Conservation (phyloP, 306 rosid species). For the Cucurbita pepo region DNA sequence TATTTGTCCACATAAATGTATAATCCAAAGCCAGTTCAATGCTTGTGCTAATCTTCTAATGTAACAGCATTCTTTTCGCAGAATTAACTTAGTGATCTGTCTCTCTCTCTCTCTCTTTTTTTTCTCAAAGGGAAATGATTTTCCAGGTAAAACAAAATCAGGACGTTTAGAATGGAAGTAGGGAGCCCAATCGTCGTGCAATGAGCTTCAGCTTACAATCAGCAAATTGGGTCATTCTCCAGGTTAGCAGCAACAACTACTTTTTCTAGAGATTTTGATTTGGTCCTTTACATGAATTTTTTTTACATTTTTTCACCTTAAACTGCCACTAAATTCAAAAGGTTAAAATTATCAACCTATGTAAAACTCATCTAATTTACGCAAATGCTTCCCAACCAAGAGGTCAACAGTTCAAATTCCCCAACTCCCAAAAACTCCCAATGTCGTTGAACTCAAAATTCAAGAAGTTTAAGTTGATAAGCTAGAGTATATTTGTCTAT, state of each 20-base stretch:
- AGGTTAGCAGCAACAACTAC: conserved; percentile 1
- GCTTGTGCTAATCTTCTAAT: background rate
- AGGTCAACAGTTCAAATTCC: no score
- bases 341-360: no score
- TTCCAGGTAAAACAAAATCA: conserved; percentile 1
- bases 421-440: no score
- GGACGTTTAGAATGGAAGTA: background rate
- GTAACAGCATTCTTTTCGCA: background rate
- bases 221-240: background rate
- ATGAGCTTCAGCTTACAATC: background rate
- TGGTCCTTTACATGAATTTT: background rate
- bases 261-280: background rate
- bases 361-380: no score
- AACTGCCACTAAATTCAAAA: background rate
- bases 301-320: background rate
- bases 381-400: no score
- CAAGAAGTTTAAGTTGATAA: background rate
- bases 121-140: background rate
- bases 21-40: background rate
- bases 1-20: background rate
- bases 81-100: background rate
- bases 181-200: background rate
- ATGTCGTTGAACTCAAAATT: background rate
- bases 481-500: background rate
- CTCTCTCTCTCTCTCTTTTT: background rate